Evolutionary conservation across 768 basidiomycete species (phyloP).

Genomic region (Suillus ampliporus): DNA sequence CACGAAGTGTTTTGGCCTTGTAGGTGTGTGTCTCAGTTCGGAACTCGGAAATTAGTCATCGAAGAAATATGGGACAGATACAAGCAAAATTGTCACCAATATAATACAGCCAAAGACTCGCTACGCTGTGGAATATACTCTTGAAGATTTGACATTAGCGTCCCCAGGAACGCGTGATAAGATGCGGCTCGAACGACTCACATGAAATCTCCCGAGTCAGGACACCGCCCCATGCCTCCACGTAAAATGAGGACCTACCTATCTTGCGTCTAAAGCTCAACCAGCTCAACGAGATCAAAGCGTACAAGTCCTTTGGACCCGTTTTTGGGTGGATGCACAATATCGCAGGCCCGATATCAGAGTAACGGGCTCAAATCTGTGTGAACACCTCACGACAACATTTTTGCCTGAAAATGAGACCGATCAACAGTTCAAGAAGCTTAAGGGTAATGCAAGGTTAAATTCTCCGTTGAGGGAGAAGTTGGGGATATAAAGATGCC

Average conservation of each 20-base stretch:
- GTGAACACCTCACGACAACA: background rate
- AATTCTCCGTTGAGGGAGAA: conserved; percentile 4
- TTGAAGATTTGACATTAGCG: no score
- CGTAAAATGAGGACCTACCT: background rate
- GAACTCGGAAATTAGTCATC: background rate
- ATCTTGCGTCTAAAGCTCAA: background rate
- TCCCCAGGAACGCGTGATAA: background rate
- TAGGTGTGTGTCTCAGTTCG: conserved; percentile 2
- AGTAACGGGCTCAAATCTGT: background rate
- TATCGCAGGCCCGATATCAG: background rate
- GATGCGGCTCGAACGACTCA: background rate
- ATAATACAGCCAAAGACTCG: no score
- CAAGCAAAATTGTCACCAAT: no score
- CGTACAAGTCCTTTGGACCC: background rate
- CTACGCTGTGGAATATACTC: no score
- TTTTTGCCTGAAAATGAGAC: background rate
- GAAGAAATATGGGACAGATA: no score
- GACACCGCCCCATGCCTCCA: background rate
- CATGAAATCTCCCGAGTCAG: no score
- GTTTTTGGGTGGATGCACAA: no score
- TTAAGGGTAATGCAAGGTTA: background rate
- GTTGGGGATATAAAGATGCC: conserved; percentile 2
- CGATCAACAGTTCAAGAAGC: conserved; percentile 1
- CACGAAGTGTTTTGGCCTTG: conserved; percentile 1
- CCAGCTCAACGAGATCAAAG: background rate